Percentiles rank a stretch among this genome's conserved stretches.
Conservation (phyloP, 768 basidiomycete species). For the Amanita pseudoporphyria region DNA sequence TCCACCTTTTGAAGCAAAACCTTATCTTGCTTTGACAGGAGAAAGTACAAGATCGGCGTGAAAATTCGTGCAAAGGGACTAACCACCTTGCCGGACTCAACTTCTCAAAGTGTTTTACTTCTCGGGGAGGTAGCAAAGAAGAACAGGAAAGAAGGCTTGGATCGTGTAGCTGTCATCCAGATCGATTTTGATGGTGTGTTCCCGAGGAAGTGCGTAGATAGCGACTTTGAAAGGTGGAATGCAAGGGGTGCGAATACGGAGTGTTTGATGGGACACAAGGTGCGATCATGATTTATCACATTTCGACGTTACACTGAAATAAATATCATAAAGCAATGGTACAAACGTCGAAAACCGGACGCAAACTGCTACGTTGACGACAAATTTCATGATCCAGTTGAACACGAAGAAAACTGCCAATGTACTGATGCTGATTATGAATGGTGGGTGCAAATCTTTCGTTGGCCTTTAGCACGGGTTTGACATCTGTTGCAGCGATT, state of each 20-base stretch:
- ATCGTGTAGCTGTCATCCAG: constrained; percentile 62
- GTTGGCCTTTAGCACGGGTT: background rate
- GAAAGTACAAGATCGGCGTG: constrained; percentile 57
- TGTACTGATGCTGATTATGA: constrained; percentile 90
- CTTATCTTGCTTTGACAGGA: constrained; percentile 33
- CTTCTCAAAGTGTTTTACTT: constrained; percentile 92
- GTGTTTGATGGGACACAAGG: constrained; percentile 95
- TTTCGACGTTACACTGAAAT: background rate
- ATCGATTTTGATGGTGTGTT: constrained; percentile 75
- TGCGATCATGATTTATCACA: constrained; percentile 22
- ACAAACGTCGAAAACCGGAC: constrained; percentile 69
- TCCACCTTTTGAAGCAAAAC: constrained; percentile 1
- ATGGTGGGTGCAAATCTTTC: constrained; percentile 43
- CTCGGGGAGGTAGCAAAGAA: constrained; percentile 65
- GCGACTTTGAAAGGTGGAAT: constrained; percentile 86
- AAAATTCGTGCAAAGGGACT: constrained; percentile 65
- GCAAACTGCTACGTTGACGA: constrained; percentile 86
- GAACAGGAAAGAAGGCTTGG: constrained; percentile 41
- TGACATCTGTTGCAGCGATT: constrained; percentile 50
- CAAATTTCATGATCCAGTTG: constrained; percentile 82
- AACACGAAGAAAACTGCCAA: constrained; percentile 71
- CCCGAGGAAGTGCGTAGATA: constrained; percentile 53
- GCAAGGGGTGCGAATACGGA: constrained; percentile 56
- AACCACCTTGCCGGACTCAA: constrained; percentile 90
- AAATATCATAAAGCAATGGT: constrained; percentile 70